Evolutionary conservation across 1,284 basidiomycete genomes (phyloP).

Genomic region (Melampsora abietis-canadensis): DNA sequence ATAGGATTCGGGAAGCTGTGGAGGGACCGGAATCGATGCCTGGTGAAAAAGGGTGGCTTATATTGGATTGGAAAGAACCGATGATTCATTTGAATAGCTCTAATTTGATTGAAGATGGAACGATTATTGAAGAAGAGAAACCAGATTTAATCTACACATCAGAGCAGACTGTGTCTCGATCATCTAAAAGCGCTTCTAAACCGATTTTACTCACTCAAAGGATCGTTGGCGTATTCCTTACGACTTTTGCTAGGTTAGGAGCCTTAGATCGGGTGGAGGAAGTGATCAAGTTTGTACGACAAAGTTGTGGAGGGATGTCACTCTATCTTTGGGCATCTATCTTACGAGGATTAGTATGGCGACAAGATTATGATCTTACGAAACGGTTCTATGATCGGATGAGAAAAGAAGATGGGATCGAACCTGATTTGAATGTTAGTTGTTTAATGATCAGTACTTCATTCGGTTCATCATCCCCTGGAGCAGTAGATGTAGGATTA

Average conservation of each 20-base stretch:
- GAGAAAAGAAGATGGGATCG: slow-evolving; percentile 10
- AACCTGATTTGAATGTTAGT: slow-evolving; percentile 5
- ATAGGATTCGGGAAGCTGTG: slow-evolving; percentile 20
- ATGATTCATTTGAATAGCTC: background rate
- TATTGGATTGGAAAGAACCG: slow-evolving; percentile 27
- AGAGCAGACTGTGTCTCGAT: background rate
- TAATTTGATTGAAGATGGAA: slow-evolving; percentile 1
- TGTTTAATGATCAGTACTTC: slow-evolving; percentile 29
- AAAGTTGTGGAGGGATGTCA: slow-evolving; percentile 18
- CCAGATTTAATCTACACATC: background rate
- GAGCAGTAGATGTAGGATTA: slow-evolving; percentile 4
- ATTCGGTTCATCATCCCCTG: background rate
- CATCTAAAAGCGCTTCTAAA: background rate
- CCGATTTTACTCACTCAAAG: slow-evolving; percentile 21
- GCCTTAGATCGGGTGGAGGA: slow-evolving; percentile 16
- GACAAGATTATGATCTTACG: background rate
- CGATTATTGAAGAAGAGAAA: background rate
- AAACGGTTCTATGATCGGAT: slow-evolving; percentile 13
- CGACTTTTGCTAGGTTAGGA: slow-evolving; percentile 13
- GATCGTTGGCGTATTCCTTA: slow-evolving; percentile 17
- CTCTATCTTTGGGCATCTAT: slow-evolving; percentile 25
- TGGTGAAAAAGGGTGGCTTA: slow-evolving; percentile 16
- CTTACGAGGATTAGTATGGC: slow-evolving; percentile 9
- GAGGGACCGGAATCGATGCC: background rate
- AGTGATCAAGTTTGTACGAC: slow-evolving; percentile 15